These are phyloP conservation scores for Eleusine indica DNA, from an alignment of 176 grass and related monocot genomes.

Conservation along the genomic window DNA sequence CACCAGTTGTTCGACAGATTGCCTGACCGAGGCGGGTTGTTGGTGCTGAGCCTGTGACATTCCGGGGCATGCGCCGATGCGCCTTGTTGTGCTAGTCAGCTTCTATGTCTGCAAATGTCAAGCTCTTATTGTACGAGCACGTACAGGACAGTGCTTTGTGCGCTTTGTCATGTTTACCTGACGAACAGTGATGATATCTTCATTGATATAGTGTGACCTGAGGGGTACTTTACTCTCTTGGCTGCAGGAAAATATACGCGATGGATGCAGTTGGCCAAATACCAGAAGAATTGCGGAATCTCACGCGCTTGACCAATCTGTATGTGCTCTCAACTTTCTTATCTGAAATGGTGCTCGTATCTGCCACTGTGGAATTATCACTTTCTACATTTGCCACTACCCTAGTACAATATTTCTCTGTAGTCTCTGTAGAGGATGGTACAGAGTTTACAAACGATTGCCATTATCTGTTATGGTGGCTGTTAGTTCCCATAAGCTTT, in stretches of 20 bases:
- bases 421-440: no score
- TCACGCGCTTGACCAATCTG: conserved; percentile 63
- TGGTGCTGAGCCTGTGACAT: background rate
- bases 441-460: background rate
- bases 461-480: background rate
- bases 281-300: conserved; percentile 62
- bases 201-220: background rate
- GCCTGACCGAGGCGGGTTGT: background rate
- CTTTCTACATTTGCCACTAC: no score
- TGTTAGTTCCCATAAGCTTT: background rate
- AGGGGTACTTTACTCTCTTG: background rate
- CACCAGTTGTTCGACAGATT: conserved; percentile 20
- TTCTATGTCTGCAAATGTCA: background rate
- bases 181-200: background rate
- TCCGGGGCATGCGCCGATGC: no score
- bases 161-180: background rate
- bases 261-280: conserved; percentile 51
- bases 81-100: background rate
- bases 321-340: conserved; percentile 35
- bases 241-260: conserved; percentile 52
- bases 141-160: no score
- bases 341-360: background rate
- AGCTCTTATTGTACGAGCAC: no score
- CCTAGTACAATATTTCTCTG: no score
- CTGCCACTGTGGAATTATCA: no score